Base-by-base conservation (phyloP, 2,329 filamentous ascomycete species). In the Fusarium decemcellulare region DNA sequence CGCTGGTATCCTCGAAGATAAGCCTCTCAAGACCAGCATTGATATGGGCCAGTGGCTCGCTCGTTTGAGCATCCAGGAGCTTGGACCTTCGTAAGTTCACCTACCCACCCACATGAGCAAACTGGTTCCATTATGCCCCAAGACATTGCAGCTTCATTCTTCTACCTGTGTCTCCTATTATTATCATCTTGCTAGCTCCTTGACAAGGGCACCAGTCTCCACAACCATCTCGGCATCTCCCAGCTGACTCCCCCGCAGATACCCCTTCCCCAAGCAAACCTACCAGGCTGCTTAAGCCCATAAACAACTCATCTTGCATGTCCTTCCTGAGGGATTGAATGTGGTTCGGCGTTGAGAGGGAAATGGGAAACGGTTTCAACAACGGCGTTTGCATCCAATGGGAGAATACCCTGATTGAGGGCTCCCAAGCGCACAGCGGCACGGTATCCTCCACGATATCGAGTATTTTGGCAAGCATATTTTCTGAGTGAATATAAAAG, bases 21-120 rank as follows among this genome's bases (percentile, higher is more conserved):
- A 96, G 85, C 80, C 89, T 58, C 87, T 99, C 53, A 91, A 92
- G 75, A 89, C 91, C 72, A 88, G 88, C 77, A 88, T 99, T 74
- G 93, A 98, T 81, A 93, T 96, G 88, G 96, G 96, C 71, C 95
- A 98, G 84, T 99, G 96, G 96, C 89, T 99, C 72, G 96, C 96
- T 52, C 92, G 92, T 78, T 86, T 97, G 77, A 96, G 94, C 87
- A 95, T 99, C 81, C 91, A 95, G 85, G 95, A 98, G 84, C 86
- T 98, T 75, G 96, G 96, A 76, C 95, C 95, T 83, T 96, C 94
- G 92, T 98, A 92, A 87, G 93, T 92, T 70, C 46, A 67, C 56
- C 42, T 59, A 63, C 32, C 52, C 40, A 32, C 18, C 18, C 18
- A 23, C 18, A 23, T 29, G 58, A 67, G 30, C 62, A 59, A 39